These are phyloP conservation scores for Suillus paluster DNA, from an alignment of 768 basidiomycete species.

Conservation along the genomic window DNA sequence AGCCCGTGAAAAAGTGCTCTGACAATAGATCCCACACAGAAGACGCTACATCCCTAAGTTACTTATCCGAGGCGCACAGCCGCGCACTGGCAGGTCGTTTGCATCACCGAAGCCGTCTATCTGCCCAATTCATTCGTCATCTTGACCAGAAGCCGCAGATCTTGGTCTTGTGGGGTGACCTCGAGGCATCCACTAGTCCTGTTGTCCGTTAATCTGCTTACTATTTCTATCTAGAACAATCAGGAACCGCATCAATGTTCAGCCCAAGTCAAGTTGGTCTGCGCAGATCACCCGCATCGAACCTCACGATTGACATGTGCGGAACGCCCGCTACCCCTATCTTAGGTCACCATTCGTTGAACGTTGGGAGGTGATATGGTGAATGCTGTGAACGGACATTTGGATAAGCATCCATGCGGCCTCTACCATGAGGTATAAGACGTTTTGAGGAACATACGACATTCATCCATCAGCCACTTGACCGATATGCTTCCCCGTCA, in stretches of 20 bases:
- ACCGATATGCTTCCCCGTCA: conserved; percentile 37
- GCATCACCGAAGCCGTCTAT: not conserved
- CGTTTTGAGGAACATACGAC: not conserved
- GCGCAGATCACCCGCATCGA: not conserved
- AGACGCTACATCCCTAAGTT: not conserved
- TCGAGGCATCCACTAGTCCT: not conserved
- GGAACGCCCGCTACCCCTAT: not conserved
- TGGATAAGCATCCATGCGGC: not conserved
- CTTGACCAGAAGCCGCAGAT: not conserved
- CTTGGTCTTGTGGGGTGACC: conserved; percentile 4
- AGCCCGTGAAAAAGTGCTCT: not conserved
- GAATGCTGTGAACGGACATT: not conserved
- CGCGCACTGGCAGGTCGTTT: too few species aligned
- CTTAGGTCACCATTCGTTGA: not conserved
- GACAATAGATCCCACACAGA: not conserved
- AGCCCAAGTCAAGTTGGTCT: not conserved
- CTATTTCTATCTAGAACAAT: conserved; percentile 3
- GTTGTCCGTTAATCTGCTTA: not conserved
- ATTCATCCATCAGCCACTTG: not conserved
- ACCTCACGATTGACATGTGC: not conserved
- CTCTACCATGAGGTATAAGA: conserved; percentile 9
- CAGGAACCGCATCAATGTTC: too few species aligned
- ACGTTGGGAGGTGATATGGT: conserved; percentile 7
- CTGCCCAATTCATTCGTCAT: not conserved
- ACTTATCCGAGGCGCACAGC: not conserved